These are phyloP conservation scores for Talaromyces amestolkiae DNA, from an alignment of 2,329 filamentous ascomycete genomes.

Conservation along the genomic window DNA sequence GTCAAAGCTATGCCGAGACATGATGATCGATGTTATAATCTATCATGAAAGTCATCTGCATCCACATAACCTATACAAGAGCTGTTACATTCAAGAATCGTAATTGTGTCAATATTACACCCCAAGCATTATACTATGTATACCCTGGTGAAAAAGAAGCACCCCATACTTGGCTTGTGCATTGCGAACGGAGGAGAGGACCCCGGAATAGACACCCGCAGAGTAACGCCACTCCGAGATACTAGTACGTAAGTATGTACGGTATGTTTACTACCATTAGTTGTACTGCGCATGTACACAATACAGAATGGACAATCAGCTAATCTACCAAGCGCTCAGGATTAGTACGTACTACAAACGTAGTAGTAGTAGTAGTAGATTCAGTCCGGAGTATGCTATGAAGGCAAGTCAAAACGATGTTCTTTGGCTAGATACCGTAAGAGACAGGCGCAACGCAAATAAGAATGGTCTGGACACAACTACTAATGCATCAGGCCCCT, in stretches of 20 bases:
- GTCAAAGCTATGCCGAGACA: background rate
- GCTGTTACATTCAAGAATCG: background rate
- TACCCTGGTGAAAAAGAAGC: background rate
- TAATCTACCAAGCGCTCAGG: too few relatives aligned
- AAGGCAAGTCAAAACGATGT: conserved; percentile 3
- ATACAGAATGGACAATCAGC: background rate
- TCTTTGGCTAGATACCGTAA: background rate
- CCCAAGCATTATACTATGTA: too few relatives aligned
- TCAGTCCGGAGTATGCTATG: too few relatives aligned
- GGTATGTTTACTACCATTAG: background rate
- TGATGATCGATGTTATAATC: too few relatives aligned
- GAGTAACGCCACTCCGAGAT: background rate
- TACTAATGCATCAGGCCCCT: conserved; percentile 1
- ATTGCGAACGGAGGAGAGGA: background rate
- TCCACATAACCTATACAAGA: background rate
- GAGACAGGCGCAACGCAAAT: background rate
- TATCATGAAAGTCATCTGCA: background rate
- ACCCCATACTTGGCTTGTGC: conserved; percentile 6
- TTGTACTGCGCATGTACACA: background rate
- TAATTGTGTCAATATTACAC: too few relatives aligned
- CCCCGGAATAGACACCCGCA: conserved; percentile 4
- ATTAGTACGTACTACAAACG: too few relatives aligned
- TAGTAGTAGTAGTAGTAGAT: too few relatives aligned
- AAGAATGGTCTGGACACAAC: conserved; percentile 2
- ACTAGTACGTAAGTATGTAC: background rate